phyloP scores from a whole-genome alignment of 805 yeast species.

The Cyberlindnera subsufficiens region DNA sequence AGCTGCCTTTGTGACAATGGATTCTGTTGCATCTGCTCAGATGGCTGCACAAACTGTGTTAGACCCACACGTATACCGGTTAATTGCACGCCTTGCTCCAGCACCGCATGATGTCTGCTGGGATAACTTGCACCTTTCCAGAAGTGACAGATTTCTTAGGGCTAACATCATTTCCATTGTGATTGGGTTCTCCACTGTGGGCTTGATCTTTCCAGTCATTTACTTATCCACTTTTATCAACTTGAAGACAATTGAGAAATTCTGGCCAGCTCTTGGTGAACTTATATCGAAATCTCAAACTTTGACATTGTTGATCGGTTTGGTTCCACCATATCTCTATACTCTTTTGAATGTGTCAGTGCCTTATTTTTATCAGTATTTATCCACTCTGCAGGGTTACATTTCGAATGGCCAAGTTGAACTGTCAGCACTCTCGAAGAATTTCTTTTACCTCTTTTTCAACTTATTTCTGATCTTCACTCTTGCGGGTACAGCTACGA shows the following conservation, averaged over 20 bases:
- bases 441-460: slow-evolving; percentile 90
- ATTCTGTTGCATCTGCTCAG: slow-evolving; percentile 91
- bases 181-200: slow-evolving; percentile 51
- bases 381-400: slow-evolving; percentile 80
- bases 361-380: slow-evolving; percentile 80
- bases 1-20: slow-evolving; percentile 92
- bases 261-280: slow-evolving; percentile 80
- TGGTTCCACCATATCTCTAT: slow-evolving; percentile 87
- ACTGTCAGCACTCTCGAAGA: slow-evolving; percentile 84
- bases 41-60: slow-evolving; percentile 93
- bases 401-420: slow-evolving; percentile 92
- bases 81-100: slow-evolving; percentile 84
- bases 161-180: slow-evolving; percentile 31
- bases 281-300: slow-evolving; percentile 55
- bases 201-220: slow-evolving; percentile 77
- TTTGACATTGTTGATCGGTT: slow-evolving; percentile 77
- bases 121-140: slow-evolving; percentile 79
- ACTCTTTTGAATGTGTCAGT: slow-evolving; percentile 76
- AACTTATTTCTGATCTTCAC: slow-evolving; percentile 92
- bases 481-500: slow-evolving; percentile 85
- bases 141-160: slow-evolving; percentile 61
- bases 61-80: slow-evolving; percentile 80
- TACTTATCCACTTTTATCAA: slow-evolving; percentile 80
- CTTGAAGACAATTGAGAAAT: slow-evolving; percentile 67
- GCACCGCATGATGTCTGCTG: slow-evolving; percentile 95